Percentiles rank a stretch among this genome's conserved stretches.
Conservation (phyloP, 306 rosid species). For the Ziziphus jujuba region DNA sequence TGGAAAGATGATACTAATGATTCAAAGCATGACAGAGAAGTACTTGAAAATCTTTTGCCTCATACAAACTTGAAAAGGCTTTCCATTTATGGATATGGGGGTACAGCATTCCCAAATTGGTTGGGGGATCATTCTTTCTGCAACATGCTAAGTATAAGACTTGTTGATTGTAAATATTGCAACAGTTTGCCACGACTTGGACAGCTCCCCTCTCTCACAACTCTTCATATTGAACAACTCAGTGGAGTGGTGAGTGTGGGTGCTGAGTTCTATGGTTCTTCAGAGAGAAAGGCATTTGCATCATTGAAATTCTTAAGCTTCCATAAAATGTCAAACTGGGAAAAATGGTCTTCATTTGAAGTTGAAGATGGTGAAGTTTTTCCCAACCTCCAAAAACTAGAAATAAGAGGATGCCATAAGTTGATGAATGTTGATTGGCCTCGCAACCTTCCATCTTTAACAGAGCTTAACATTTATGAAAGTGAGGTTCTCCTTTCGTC, state of each 20-base stretch:
- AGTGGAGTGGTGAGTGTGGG: slow-evolving; percentile 6
- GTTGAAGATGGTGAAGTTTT: no score
- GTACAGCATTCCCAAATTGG: slow-evolving; percentile 21
- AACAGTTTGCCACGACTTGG: slow-evolving; percentile 16
- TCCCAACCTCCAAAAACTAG: no score
- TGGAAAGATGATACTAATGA: neutral
- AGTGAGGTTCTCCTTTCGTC: slow-evolving; percentile 23
- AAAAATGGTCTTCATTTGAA: no score
- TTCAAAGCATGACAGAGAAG: neutral
- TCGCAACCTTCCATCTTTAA: slow-evolving; percentile 8
- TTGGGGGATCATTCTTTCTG: slow-evolving; percentile 1
- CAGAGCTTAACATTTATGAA: neutral
- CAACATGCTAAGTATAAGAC: neutral
- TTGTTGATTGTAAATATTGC: neutral
- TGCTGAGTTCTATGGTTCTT: no score
- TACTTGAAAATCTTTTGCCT: slow-evolving; percentile 20
- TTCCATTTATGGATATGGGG: neutral
- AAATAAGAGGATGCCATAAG: no score
- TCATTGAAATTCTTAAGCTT: neutral
- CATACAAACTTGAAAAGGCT: slow-evolving; percentile 11
- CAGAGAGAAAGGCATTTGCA: no score
- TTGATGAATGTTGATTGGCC: no score
- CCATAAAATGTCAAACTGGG: neutral
- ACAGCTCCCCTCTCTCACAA: slow-evolving; percentile 2
- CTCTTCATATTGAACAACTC: neutral